Evolutionary conservation across 1,284 basidiomycete species (phyloP).

Genomic region (Boletus calvinii): DNA sequence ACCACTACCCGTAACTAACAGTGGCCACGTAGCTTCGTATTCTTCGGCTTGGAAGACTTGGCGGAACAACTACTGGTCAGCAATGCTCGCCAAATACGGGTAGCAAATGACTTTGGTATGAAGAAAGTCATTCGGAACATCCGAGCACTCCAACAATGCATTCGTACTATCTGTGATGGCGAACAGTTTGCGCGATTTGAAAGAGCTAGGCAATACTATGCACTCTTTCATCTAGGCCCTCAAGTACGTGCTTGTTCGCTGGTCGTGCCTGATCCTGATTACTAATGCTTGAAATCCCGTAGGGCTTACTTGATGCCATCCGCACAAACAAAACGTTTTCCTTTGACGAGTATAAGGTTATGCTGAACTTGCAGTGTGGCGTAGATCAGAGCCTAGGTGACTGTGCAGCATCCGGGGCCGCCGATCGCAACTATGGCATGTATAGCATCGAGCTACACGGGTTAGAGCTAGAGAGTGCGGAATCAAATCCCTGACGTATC

Average conservation of each 20-base stretch:
- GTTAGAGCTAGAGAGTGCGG: conserved; percentile 60
- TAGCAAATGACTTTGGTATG: conserved; percentile 77
- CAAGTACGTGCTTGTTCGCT: conserved; percentile 48
- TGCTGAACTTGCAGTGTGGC: conserved; percentile 86
- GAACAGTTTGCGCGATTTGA: conserved; percentile 69
- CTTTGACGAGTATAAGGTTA: conserved; percentile 89
- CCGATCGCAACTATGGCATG: conserved; percentile 71
- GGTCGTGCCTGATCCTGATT: not conserved
- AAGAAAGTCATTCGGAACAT: conserved; percentile 91
- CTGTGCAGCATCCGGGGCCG: conserved; percentile 48
- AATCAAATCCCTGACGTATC: conserved; percentile 27
- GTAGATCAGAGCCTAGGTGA: conserved; percentile 60
- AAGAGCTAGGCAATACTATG: conserved; percentile 78
- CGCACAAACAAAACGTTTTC: conserved; percentile 64
- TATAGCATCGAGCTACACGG: conserved; percentile 82
- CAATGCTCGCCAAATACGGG: conserved; percentile 69
- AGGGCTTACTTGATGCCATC: conserved; percentile 77
- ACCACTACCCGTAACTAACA: conserved; percentile 2
- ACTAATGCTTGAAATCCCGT: not conserved
- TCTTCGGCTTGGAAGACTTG: conserved; percentile 83
- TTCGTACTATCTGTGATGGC: conserved; percentile 74
- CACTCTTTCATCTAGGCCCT: conserved; percentile 72
- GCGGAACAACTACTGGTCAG: conserved; percentile 84
- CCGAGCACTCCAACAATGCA: conserved; percentile 88
- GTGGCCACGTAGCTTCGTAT: conserved; percentile 64